Percentiles rank a stretch among this genome's conserved stretches.
Evolutionary conservation across 768 basidiomycete genomes (phyloP).

Genomic region (Cystobasidium onofrii): DNA sequence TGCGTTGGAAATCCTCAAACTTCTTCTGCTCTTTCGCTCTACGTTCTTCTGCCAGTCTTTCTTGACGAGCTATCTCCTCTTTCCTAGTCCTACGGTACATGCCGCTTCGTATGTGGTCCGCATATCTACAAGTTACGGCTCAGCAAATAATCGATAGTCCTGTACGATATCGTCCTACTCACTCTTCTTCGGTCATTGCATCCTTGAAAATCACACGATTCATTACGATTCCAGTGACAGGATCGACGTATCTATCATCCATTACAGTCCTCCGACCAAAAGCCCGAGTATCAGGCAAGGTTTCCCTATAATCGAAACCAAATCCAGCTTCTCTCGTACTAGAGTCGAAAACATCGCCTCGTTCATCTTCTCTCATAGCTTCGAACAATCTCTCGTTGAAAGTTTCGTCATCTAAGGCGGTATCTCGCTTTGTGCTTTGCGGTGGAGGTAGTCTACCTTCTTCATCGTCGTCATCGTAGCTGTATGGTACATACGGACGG

Average conservation of each 20-base stretch:
- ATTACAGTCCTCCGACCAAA: not conserved
- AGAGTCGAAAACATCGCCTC: conserved; percentile 18
- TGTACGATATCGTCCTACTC: too few relatives aligned
- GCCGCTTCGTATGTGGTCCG: conserved; percentile 39
- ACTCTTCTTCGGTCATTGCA: conserved; percentile 41
- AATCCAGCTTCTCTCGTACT: conserved; percentile 7
- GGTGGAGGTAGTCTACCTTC: conserved; percentile 9
- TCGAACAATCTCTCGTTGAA: conserved; percentile 30
- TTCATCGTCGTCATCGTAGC: conserved; percentile 18
- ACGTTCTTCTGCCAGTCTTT: conserved; percentile 3
- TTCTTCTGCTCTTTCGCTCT: conserved; percentile 25
- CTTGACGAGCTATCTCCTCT: conserved; percentile 37
- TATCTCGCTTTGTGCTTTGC: not conserved
- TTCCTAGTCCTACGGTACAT: conserved; percentile 38
- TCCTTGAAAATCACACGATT: conserved; percentile 25
- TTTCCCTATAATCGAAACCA: conserved; percentile 31
- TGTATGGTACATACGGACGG: conserved; percentile 26
- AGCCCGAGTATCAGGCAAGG: conserved; percentile 17
- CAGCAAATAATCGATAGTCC: not conserved
- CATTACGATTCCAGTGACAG: conserved; percentile 18
- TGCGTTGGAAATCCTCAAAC: conserved; percentile 11
- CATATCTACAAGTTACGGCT: conserved; percentile 29
- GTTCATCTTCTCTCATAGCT: conserved; percentile 35
- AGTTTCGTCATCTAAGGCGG: conserved; percentile 17
- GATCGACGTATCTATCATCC: conserved; percentile 20